Evolutionary conservation across 352 stramenopile genomes (phyloP).

Genomic region (Thalassiosira hispida): DNA sequence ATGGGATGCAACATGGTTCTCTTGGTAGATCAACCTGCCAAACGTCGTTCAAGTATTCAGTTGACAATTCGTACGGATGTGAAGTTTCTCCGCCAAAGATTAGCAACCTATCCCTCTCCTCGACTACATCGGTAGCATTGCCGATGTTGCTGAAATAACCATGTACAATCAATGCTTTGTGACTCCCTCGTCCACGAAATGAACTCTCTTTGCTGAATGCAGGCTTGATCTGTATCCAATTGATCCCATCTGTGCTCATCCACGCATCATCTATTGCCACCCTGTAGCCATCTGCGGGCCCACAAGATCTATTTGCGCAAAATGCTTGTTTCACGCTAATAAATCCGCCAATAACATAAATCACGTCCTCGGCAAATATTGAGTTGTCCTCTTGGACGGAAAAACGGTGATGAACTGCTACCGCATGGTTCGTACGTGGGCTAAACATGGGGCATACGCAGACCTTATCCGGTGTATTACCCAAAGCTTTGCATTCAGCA

Average conservation of each 20-base stretch:
- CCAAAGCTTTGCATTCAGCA: conserved; percentile 64
- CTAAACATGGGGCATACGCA: conserved; percentile 86
- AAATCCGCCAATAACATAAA: conserved; percentile 85
- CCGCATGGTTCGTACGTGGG: conserved; percentile 71
- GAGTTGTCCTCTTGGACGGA: conserved; percentile 44
- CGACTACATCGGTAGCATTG: conserved; percentile 12
- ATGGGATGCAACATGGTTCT: conserved; percentile 47
- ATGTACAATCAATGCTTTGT: conserved; percentile 46
- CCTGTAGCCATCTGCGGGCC: conserved; percentile 67
- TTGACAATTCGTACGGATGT: conserved; percentile 44
- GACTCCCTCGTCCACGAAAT: conserved; percentile 58
- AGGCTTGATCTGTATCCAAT: conserved; percentile 68
- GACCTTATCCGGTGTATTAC: conserved; percentile 56
- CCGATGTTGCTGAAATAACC: not conserved
- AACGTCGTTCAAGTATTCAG: conserved; percentile 80
- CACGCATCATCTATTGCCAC: conserved; percentile 73
- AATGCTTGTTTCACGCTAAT: conserved; percentile 65
- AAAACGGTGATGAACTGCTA: conserved; percentile 68
- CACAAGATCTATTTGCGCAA: conserved; percentile 73
- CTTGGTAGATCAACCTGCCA: conserved; percentile 69
- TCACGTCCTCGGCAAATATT: conserved; percentile 60
- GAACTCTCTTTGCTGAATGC: conserved; percentile 44
- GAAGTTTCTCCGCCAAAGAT: conserved; percentile 65
- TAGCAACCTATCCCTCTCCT: conserved; percentile 45
- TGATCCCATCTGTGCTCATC: conserved; percentile 63